Conservation (phyloP, 352 stramenopile genomes). For the Achlya hypogyna region DNA sequence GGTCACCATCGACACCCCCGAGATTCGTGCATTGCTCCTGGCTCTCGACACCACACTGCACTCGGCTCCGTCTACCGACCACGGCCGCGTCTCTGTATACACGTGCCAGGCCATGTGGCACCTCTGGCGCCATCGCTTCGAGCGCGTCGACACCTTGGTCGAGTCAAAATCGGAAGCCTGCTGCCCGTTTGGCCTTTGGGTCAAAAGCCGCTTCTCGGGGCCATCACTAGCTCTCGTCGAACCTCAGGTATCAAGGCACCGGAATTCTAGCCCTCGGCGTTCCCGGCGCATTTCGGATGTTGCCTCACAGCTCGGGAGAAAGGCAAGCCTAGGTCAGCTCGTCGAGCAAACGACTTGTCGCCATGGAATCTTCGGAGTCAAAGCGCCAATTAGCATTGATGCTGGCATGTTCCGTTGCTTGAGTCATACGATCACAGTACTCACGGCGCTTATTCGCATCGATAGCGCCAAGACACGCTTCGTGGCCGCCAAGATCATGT, state of each 20-base stretch:
- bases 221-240: not conserved
- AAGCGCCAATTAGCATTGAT: not conserved
- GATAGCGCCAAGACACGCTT: conserved; percentile 1
- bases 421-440: not conserved
- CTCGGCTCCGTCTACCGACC: not conserved
- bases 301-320: not conserved
- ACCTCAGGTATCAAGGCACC: not conserved
- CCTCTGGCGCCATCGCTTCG: conserved; percentile 10
- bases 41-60: not conserved
- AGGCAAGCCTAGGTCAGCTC: not conserved
- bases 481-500: not conserved
- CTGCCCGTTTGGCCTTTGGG: conserved; percentile 4
- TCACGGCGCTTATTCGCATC: not conserved
- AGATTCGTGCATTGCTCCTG: not conserved
- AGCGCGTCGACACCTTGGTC: not conserved
- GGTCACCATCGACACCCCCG: not conserved
- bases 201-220: not conserved
- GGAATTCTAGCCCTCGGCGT: not conserved
- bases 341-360: not conserved
- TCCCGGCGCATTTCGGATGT: not conserved
- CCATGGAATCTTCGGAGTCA: not conserved
- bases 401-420: not conserved
- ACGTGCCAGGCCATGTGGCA: conserved; percentile 15
- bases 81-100: not conserved
- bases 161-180: not conserved